Evolutionary conservation across 164 flowering plant genomes (phyloP), one percentile per base, ranked within the genome.

Genomic region (Saururus chinensis): DNA sequence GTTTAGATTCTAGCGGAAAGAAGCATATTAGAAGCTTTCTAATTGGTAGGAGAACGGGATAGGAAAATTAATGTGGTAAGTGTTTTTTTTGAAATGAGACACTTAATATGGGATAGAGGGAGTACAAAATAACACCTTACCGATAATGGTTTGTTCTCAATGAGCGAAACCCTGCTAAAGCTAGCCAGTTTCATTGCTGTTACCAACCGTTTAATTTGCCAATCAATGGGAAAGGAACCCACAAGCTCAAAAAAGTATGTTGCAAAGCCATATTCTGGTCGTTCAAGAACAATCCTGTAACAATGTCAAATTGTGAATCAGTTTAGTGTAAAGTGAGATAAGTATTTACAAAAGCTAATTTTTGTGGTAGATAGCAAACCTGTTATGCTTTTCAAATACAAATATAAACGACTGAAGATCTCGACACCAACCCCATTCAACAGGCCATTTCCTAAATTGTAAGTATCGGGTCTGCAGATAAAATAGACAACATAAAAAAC

Each of bases 361-460:
- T 55, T 4, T 26, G 40, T 57, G 48, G 35, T 23, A 52, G 55
- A 57, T 56, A 41, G 56, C 40, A 35, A 37, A 93, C 98, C 98
- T 89, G 72, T 86, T 82, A 69, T 93, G 98, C 67, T 87, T 81
- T 74, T 82, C 78, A 75, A 93, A 93, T 21, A 93, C 91, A 77
- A 92, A 92, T 51, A 89, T 80, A 73, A 93, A 93, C 21, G 98
- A 85, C 51, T 81, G 92, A 25, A 93, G 90, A 64, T 89, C 97
- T 49, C 96, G 81, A 75, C 90, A 90, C 97, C 95, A 90, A 62
- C 96, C 98, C 98, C 98, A 93, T 72, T 93, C 95, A 73, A 83
- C 95, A 63, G 97, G 96, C 97, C 96, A 86, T 35, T 83, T 84
- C 37, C 82, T 73, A 37, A 79, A 78, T 56, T 68, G 83, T 37